These are phyloP conservation scores for Auricularia auricula-judae DNA, from an alignment of 768 basidiomycete genomes.

Conservation along the genomic window DNA sequence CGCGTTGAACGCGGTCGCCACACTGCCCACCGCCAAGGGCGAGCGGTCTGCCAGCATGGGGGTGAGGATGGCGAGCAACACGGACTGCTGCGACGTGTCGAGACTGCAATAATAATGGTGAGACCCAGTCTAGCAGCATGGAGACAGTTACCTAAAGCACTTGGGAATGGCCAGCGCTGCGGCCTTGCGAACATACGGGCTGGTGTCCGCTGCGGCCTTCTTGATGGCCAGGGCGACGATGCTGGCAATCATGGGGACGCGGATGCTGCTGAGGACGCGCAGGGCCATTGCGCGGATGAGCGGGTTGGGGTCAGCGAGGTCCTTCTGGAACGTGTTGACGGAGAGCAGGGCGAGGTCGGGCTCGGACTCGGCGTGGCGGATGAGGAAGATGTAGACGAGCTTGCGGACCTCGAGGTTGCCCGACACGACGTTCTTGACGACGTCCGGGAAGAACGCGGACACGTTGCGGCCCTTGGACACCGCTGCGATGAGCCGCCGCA, in stretches of 20 bases:
- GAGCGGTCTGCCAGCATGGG: constrained; percentile 58
- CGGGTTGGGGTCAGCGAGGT: constrained; percentile 83
- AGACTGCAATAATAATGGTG: constrained; percentile 36
- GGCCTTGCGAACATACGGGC: constrained; percentile 90
- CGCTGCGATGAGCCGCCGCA: constrained; percentile 92
- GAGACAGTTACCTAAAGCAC: constrained; percentile 52
- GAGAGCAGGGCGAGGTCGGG: constrained; percentile 92
- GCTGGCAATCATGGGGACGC: constrained; percentile 77
- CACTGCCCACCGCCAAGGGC: constrained; percentile 79
- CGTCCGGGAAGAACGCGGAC: constrained; percentile 88
- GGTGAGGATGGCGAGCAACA: constrained; percentile 58
- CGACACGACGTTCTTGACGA: constrained; percentile 94
- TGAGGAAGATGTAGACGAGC: constrained; percentile 93
- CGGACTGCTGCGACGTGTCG: constrained; percentile 58
- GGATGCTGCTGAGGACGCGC: constrained; percentile 84
- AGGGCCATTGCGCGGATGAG: constrained; percentile 95
- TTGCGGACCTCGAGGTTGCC: constrained; percentile 90
- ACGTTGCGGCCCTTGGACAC: constrained; percentile 89
- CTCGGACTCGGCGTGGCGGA: constrained; percentile 86
- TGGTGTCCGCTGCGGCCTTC: constrained; percentile 84
- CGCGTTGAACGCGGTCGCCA: constrained; percentile 72
- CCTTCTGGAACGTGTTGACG: constrained; percentile 98
- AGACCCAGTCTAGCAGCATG: background rate
- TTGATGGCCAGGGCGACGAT: constrained; percentile 82
- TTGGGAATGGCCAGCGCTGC: constrained; percentile 86